A percentile compares a stretch with the other conserved stretches of the same genome.
Evolutionary conservation across 1,284 basidiomycete species (phyloP).

Genomic region (Phlebopus sp.): DNA sequence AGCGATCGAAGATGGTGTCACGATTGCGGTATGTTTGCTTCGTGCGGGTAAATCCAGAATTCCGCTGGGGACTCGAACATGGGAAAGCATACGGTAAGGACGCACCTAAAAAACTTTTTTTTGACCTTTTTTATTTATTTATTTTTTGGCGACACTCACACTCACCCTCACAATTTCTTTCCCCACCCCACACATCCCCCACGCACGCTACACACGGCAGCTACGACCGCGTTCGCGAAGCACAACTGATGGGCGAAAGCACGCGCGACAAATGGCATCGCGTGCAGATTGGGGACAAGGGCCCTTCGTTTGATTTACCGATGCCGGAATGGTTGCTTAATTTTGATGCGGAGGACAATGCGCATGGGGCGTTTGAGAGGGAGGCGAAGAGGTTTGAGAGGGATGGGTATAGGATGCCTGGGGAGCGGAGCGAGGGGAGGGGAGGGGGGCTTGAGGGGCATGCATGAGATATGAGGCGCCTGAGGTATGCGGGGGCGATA

Average conservation of each 20-base stretch:
- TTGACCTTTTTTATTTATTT: too few species aligned
- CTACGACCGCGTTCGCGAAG: slow-evolving; percentile 26
- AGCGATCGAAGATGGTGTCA: slow-evolving; percentile 31
- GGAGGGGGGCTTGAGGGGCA: too few species aligned
- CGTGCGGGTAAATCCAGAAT: slow-evolving; percentile 23
- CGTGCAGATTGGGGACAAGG: slow-evolving; percentile 16
- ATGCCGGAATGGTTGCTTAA: slow-evolving; percentile 29
- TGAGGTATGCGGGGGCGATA: too few species aligned
- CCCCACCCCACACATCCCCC: not conserved
- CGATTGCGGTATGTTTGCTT: slow-evolving; percentile 22
- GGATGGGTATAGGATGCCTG: slow-evolving; percentile 27
- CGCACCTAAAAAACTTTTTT: not conserved
- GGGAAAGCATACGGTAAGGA: slow-evolving; percentile 28
- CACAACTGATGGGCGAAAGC: slow-evolving; percentile 28
- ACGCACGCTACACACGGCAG: too few species aligned
- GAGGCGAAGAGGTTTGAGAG: slow-evolving; percentile 20
- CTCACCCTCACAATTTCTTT: too few species aligned
- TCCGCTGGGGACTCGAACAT: slow-evolving; percentile 20
- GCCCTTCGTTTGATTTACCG: slow-evolving; percentile 19
- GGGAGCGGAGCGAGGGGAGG: too few species aligned
- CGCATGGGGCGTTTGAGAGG: slow-evolving; percentile 21
- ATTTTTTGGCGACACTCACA: too few species aligned
- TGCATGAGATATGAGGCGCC: too few species aligned
- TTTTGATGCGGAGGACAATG: slow-evolving; percentile 28
- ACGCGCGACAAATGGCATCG: slow-evolving; percentile 30